Evolutionary conservation across 495 filamentous ascomycete genomes (phyloP).

Genomic region (Penicillium odoratum): DNA sequence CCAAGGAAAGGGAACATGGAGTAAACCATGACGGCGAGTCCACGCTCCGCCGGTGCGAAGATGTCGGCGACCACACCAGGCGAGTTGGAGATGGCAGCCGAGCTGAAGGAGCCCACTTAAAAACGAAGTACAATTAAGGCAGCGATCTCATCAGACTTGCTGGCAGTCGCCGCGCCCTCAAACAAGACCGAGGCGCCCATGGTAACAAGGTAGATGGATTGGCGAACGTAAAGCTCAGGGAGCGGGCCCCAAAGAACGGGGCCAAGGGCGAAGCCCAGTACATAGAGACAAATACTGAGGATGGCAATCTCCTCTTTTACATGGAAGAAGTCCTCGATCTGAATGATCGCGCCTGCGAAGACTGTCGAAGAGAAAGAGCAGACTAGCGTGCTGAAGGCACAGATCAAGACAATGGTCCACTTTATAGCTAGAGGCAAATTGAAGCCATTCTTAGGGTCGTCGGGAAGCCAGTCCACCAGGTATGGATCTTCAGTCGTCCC

Average conservation of each 20-base stretch:
- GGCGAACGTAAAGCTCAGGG: conserved; percentile 70
- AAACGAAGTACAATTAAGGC: conserved; percentile 34
- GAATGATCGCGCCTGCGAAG: conserved; percentile 58
- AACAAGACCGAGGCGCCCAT: conserved; percentile 28
- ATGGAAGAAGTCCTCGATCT: conserved; percentile 53
- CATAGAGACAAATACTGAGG: conserved; percentile 46
- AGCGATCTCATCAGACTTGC: conserved; percentile 2
- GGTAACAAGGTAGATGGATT: conserved; percentile 42
- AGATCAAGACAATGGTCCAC: conserved; percentile 58
- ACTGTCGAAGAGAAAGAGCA: conserved; percentile 67
- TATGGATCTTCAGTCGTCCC: conserved; percentile 64
- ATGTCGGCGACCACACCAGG: conserved; percentile 64
- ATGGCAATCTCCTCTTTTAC: conserved; percentile 34
- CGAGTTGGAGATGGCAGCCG: conserved; percentile 58
- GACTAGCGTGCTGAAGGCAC: conserved; percentile 59
- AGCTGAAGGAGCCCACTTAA: conserved; percentile 63
- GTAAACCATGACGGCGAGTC: conserved; percentile 56
- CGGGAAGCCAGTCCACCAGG: conserved; percentile 61
- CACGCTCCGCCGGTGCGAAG: conserved; percentile 54
- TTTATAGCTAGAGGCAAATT: conserved; percentile 52
- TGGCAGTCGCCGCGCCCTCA: conserved; percentile 42
- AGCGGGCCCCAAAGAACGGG: conserved; percentile 59
- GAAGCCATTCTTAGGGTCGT: conserved; percentile 62
- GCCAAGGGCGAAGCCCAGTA: conserved; percentile 47
- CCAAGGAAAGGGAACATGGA: conserved; percentile 59